These are phyloP conservation scores for Vanderwaltozyma tropicalis DNA, from an alignment of 805 yeast species.

Conservation along the genomic window DNA sequence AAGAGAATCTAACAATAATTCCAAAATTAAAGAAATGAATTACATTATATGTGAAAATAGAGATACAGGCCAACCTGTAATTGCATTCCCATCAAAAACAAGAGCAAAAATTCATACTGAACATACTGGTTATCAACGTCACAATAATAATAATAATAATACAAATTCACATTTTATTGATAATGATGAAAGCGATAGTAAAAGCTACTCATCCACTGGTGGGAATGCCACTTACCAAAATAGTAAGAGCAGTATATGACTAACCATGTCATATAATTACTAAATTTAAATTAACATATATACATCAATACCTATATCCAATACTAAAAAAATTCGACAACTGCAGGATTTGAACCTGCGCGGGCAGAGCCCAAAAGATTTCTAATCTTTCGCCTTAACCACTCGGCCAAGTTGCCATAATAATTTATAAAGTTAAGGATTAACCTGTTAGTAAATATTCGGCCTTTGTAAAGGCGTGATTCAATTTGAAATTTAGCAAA, in stretches of 20 bases:
- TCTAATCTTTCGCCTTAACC: constrained; percentile 53
- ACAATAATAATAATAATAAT: not conserved
- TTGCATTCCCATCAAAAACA: not conserved
- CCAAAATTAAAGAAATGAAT: too few relatives aligned
- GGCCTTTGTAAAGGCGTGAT: too few relatives aligned
- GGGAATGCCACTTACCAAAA: constrained; percentile 20
- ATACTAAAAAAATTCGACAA: constrained; percentile 35
- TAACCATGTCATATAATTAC: not conserved
- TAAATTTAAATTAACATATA: not conserved
- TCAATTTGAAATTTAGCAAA: too few relatives aligned
- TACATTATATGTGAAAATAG: too few relatives aligned
- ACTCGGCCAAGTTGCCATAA: constrained; percentile 44
- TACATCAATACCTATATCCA: not conserved
- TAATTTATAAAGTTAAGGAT: too few relatives aligned
- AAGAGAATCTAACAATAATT: too few relatives aligned
- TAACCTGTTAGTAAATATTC: too few relatives aligned
- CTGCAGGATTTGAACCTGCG: constrained; percentile 60
- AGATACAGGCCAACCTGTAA: too few relatives aligned
- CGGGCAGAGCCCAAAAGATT: constrained; percentile 45
- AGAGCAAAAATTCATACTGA: too few relatives aligned
- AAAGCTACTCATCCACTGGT: constrained; percentile 18
- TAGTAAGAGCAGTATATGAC: constrained; percentile 4
- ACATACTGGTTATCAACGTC: too few relatives aligned
- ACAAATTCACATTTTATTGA: not conserved
- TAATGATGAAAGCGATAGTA: not conserved